These are phyloP conservation scores for Botrytis sinoallii DNA, from an alignment of 2,329 filamentous ascomycete genomes.

Conservation along the genomic window DNA sequence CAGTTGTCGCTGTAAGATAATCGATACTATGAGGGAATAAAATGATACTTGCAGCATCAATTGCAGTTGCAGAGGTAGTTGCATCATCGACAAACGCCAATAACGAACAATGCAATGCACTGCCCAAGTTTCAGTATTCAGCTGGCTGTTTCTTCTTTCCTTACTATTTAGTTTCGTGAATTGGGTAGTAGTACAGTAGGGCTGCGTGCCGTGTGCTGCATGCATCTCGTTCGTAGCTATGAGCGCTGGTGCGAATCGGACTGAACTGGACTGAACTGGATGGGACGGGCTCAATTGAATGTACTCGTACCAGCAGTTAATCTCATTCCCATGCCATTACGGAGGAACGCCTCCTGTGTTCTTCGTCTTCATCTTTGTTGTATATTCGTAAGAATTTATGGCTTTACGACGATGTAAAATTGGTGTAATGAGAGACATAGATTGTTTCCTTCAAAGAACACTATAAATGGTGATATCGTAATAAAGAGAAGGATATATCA, in stretches of 20 bases:
- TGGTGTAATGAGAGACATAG: neutral
- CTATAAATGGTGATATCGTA: neutral
- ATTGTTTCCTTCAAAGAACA: neutral
- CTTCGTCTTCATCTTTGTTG: neutral
- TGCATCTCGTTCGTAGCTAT: neutral
- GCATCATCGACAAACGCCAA: neutral
- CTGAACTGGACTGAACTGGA: neutral
- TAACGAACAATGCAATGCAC: neutral
- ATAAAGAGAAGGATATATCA: neutral
- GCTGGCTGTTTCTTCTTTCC: neutral
- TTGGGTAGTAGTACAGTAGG: neutral
- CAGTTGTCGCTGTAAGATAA: neutral
- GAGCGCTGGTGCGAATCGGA: neutral
- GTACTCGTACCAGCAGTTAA: neutral
- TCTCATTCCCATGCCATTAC: neutral
- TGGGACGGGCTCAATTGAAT: neutral
- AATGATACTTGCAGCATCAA: neutral
- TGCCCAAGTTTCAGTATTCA: too few species aligned
- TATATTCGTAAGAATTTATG: neutral
- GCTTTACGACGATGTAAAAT: neutral
- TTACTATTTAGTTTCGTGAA: neutral
- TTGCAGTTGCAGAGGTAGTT: neutral
- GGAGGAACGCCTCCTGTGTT: neutral
- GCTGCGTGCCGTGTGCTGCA: neutral
- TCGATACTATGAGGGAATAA: neutral